Evolutionary conservation across 2,329 filamentous ascomycete genomes (phyloP), one percentile per base, ranked within the genome.

Genomic region (Cladosporium sp.): DNA sequence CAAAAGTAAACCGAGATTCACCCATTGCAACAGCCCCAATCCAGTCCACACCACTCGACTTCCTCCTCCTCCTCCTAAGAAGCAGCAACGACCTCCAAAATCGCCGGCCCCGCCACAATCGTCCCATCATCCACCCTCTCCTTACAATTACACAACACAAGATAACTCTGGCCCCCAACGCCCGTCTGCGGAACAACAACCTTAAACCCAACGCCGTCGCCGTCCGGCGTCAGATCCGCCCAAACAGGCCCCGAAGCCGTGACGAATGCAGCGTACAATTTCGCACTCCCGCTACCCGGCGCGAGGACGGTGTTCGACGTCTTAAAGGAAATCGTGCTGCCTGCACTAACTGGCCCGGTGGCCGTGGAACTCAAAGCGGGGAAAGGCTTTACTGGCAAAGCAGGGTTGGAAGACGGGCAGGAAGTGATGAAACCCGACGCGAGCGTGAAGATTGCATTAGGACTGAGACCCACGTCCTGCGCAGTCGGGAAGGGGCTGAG

Each of bases 361-460:
- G 51, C 45, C 18, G 50, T 45, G 3, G 58, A 48, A 27, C 51
- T 53, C 9, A 62, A 45, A 7, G 32, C 35, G 3, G 61, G 60
- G 56, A 59, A 63, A 7, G 60, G 76, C 67, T 75, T 80, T 61
- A 86, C 76, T 2, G 82, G 80, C 1, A 85, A 71, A 1, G 68
- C 56, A 0, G 73, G 67, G 62, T 83, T 83, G 57, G 66, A 69
- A 6, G 68, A 55, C 1, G 83, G 80, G 65, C 82, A 85, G 2
- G 68, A 65, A 4, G 65, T 71, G 63, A 86, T 83, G 68, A 85
- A 85, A 48, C 19, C 25, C 0, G 79, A 73, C 0, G 83, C 83
- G 16, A 86, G 74, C 3, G 81, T 82, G 72, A 76, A 84, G 41
- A 86, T 80, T 58, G 77, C 68, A 64, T 83, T 76, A 60, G 78